Conservation (phyloP, 2,329 filamentous ascomycete species). For the Xylaria sp. region DNA sequence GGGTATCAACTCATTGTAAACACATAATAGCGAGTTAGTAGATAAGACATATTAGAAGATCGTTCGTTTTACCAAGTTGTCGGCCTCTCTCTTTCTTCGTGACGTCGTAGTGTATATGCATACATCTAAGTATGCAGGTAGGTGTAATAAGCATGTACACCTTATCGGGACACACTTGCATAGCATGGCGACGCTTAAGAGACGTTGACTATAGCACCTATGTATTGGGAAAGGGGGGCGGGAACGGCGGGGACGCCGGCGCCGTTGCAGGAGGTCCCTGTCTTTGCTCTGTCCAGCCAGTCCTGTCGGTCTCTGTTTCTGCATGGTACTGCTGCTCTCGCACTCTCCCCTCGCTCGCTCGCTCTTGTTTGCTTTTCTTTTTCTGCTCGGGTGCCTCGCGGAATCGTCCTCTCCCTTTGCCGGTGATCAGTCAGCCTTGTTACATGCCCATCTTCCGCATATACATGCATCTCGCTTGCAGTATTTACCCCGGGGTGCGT, state of each 20-base stretch:
- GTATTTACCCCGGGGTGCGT: slow-evolving; percentile 4
- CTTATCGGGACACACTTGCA: slow-evolving; percentile 20
- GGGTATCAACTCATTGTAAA: slow-evolving; percentile 16
- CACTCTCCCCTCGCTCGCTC: neutral
- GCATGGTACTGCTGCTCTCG: neutral
- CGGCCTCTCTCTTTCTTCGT: neutral
- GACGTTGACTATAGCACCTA: neutral
- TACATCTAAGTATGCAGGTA: neutral
- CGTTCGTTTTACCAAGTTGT: neutral
- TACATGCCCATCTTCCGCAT: slow-evolving; percentile 9
- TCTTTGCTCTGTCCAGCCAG: neutral
- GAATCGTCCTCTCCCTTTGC: neutral
- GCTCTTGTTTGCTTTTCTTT: neutral
- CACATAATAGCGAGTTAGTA: neutral
- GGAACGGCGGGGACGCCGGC: slow-evolving; percentile 22
- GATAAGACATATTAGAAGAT: neutral
- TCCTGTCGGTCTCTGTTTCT: too few relatives aligned
- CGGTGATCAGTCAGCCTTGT: slow-evolving; percentile 24
- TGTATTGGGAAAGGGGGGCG: slow-evolving; percentile 1
- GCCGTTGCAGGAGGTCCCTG: slow-evolving; percentile 12
- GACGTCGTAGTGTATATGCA: slow-evolving; percentile 2
- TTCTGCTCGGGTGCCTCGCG: slow-evolving; percentile 4
- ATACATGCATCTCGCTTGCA: slow-evolving; percentile 19
- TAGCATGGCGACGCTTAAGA: slow-evolving; percentile 3
- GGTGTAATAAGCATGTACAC: neutral